phyloP scores from a whole-genome alignment of 2,329 filamentous ascomycete species.

The Leptographium flavum region DNA sequence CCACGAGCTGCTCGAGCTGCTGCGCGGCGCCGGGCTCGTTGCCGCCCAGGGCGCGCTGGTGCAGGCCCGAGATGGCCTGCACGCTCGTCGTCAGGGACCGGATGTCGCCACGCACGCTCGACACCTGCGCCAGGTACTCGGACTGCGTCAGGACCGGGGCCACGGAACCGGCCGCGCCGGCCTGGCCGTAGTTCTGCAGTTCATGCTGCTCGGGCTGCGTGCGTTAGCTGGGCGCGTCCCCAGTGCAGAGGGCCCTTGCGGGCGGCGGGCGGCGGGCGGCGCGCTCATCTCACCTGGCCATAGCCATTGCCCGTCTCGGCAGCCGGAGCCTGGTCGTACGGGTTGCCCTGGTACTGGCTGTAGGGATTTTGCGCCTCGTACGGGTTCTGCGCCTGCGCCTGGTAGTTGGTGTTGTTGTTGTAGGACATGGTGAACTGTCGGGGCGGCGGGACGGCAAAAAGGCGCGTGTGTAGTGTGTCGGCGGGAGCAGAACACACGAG shows the following conservation, averaged over 20 bases:
- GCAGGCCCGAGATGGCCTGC: conserved; percentile 50
- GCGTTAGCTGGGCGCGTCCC: not conserved
- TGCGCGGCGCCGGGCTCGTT: conserved; percentile 40
- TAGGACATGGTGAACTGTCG: conserved; percentile 2
- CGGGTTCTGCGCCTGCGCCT: not conserved
- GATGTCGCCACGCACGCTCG: conserved; percentile 54
- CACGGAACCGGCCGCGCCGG: conserved; percentile 11
- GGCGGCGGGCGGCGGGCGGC: too few species aligned
- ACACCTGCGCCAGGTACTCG: conserved; percentile 55
- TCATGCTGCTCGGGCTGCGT: conserved; percentile 31
- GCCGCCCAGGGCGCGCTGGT: conserved; percentile 57
- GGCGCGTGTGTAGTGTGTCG: not conserved
- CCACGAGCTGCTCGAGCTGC: conserved; percentile 52
- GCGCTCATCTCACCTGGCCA: not conserved
- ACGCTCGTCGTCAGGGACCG: conserved; percentile 51
- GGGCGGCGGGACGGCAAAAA: not conserved
- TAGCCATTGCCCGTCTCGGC: conserved; percentile 2
- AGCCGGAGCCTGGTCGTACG: not conserved
- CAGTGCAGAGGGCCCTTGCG: too few species aligned
- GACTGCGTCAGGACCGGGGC: conserved; percentile 38
- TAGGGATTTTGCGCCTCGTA: conserved; percentile 1
- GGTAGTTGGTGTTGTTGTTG: conserved; percentile 1
- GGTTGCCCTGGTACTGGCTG: not conserved
- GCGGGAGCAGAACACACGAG: not conserved
- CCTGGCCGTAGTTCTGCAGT: conserved; percentile 27